A percentile compares a stretch with the other conserved stretches of the same genome.
Evolutionary conservation across 169 alveolate genomes (phyloP).

Genomic region (Amoebophrya sp.): DNA sequence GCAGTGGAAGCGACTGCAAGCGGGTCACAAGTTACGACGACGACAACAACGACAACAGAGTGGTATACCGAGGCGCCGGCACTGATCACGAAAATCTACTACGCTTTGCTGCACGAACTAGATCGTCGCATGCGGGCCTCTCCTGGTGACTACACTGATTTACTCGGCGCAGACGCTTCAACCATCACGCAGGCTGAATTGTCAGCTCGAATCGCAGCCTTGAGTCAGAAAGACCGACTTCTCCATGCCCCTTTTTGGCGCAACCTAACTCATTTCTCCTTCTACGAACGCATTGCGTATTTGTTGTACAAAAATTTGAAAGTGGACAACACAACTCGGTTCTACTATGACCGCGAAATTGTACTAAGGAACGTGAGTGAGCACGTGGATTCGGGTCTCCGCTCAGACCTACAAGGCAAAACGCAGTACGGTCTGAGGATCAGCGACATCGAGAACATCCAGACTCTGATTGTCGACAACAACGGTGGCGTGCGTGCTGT

Average conservation of each 20-base stretch:
- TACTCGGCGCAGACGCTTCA: too few species aligned
- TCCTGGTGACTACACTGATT: not conserved
- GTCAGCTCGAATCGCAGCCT: too few species aligned
- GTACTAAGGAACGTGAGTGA: not conserved
- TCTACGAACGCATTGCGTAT: not conserved
- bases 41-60: not conserved
- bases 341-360: not conserved
- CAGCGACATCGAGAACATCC: not conserved
- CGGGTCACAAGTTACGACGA: too few species aligned
- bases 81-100: not conserved
- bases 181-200: too few species aligned
- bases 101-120: not conserved
- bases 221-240: not conserved
- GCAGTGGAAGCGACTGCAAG: too few species aligned
- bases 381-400: not conserved
- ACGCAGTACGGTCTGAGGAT: not conserved
- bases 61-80: not conserved
- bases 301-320: not conserved
- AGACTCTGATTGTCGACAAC: not conserved
- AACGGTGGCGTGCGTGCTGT: not conserved
- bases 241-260: not conserved
- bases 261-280: not conserved
- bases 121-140: not conserved
- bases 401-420: not conserved
- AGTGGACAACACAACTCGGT: not conserved